These are phyloP conservation scores for Orbilia blumenaviensis DNA, from an alignment of 2,329 filamentous ascomycete genomes.

Conservation along the genomic window DNA sequence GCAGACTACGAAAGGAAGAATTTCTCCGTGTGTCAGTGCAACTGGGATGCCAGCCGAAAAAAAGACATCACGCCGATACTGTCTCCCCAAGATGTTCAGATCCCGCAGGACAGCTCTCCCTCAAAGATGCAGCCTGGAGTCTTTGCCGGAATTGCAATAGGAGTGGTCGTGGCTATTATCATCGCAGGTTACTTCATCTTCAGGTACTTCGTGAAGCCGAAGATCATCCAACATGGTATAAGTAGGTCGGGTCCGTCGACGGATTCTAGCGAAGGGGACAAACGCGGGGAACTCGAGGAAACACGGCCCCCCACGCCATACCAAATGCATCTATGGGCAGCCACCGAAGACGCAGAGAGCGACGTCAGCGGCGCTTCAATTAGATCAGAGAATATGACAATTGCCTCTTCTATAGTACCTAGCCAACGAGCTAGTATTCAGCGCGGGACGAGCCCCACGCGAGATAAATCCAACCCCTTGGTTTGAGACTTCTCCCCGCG, in stretches of 20 bases:
- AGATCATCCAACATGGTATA: not conserved
- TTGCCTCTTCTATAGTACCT: conserved; percentile 10
- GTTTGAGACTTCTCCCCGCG: not conserved
- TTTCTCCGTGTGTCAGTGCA: conserved; percentile 60
- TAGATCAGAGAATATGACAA: conserved; percentile 8
- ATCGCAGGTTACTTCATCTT: not conserved
- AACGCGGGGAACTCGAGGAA: not conserved
- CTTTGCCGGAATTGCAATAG: conserved; percentile 21
- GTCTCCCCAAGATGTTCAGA: not conserved
- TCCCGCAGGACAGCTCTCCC: not conserved
- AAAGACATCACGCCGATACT: conserved; percentile 1
- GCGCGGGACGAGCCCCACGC: not conserved
- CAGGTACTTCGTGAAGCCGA: not conserved
- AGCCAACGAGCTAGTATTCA: not conserved
- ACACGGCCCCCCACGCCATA: not conserved
- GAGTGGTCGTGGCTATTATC: not conserved
- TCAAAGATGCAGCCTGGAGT: not conserved
- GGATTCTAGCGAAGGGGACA: conserved; percentile 6
- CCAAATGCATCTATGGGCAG: not conserved
- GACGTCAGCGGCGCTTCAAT: conserved; percentile 15
- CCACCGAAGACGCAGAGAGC: not conserved
- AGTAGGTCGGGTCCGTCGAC: conserved; percentile 3
- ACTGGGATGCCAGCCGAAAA: not conserved
- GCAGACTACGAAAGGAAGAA: conserved; percentile 61
- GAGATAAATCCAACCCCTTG: conserved; percentile 16